Evolutionary conservation across 192 early-diverging fungal genomes (phyloP).

Genomic region (Entomortierella beljakovae): DNA sequence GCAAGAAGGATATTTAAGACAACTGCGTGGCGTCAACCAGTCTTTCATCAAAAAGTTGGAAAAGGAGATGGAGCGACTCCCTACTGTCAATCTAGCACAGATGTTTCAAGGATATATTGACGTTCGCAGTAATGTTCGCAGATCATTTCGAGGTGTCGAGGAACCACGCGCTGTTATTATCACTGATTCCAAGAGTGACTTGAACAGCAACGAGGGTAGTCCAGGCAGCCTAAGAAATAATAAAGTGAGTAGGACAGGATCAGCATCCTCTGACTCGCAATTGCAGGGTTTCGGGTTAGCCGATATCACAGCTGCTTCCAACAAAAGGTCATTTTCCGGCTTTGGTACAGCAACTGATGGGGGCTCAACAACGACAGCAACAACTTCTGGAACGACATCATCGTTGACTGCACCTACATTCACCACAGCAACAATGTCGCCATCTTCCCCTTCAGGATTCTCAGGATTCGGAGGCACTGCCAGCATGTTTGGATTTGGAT

Average conservation of each 20-base stretch:
- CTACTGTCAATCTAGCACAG: conserved; percentile 21
- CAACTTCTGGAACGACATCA: not conserved
- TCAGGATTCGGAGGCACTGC: not conserved
- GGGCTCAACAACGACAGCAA: not conserved
- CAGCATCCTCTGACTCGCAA: not conserved
- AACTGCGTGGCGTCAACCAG: conserved; percentile 26
- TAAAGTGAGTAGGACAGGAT: not conserved
- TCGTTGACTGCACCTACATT: not conserved
- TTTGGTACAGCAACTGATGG: not conserved
- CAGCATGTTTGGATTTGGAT: conserved; percentile 11
- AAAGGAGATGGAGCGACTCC: conserved; percentile 24
- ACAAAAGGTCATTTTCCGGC: not conserved
- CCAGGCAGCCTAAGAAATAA: not conserved
- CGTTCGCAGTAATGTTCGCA: conserved; percentile 15
- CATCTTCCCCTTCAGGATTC: conserved; percentile 1
- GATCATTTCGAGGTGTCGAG: conserved; percentile 11
- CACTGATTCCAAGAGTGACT: not conserved
- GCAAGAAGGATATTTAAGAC: conserved; percentile 23
- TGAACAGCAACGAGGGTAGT: not conserved
- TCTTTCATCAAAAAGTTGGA: conserved; percentile 34
- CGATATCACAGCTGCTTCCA: conserved; percentile 3
- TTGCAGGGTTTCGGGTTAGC: conserved; percentile 16
- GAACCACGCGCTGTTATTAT: conserved; percentile 16
- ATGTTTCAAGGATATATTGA: conserved; percentile 25
- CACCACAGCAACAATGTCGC: not conserved